These are phyloP conservation scores for Erigeron canadensis DNA, from an alignment of 129 eudicot genomes.

Conservation along the genomic window DNA sequence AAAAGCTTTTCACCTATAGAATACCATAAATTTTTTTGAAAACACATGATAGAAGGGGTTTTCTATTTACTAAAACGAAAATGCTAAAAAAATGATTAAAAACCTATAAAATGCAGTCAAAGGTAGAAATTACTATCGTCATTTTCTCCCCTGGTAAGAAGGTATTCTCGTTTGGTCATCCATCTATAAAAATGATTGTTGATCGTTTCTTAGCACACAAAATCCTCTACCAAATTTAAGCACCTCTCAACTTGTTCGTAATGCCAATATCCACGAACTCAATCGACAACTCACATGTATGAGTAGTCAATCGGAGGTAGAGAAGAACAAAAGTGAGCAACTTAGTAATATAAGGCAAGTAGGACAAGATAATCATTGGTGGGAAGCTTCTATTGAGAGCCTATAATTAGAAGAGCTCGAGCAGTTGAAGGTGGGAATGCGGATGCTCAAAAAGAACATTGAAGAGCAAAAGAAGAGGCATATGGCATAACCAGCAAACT, in stretches of 20 bases:
- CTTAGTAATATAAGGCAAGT: constrained; percentile 34
- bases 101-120: too few relatives aligned
- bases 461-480: too few relatives aligned
- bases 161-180: constrained; percentile 67
- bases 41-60: too few relatives aligned
- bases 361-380: constrained; percentile 43
- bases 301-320: constrained; percentile 32
- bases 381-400: constrained; percentile 55
- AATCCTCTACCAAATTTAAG: constrained; percentile 31
- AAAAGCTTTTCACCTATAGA: too few relatives aligned
- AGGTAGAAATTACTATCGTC: constrained; percentile 44
- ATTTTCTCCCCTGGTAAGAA: constrained; percentile 61
- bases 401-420: constrained; percentile 8
- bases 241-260: constrained; percentile 38
- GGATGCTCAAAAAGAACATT: too few relatives aligned
- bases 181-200: constrained; percentile 40
- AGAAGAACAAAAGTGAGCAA: constrained; percentile 42
- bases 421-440: too few relatives aligned
- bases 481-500: constrained; percentile 4
- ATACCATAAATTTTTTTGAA: too few relatives aligned
- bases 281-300: constrained; percentile 37
- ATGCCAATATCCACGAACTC: constrained; percentile 46
- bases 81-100: too few relatives aligned
- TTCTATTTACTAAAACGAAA: too few relatives aligned
- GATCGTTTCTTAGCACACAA: constrained; percentile 36